These are phyloP conservation scores for Aureobasidium musti DNA, from an alignment of 2,329 filamentous ascomycete species.

Conservation along the genomic window DNA sequence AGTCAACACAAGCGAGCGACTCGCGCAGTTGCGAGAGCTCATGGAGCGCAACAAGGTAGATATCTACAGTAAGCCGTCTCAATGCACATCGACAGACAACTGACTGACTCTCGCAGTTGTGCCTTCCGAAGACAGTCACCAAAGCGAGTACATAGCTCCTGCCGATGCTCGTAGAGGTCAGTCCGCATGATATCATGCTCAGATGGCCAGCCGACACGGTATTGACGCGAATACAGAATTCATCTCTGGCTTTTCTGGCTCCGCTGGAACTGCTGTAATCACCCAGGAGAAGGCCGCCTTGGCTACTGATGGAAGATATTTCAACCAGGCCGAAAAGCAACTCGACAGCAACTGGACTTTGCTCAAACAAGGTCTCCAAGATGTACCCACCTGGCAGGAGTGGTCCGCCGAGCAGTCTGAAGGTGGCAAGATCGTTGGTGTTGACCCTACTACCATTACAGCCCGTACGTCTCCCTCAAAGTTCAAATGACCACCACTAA, in stretches of 20 bases:
- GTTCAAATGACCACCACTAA: conserved; percentile 45
- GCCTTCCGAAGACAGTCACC: conserved; percentile 95
- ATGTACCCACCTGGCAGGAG: conserved; percentile 96
- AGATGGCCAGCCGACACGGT: neutral
- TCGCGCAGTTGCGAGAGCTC: conserved; percentile 73
- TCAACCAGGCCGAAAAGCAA: conserved; percentile 92
- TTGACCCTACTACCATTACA: conserved; percentile 86
- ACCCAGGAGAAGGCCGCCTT: conserved; percentile 83
- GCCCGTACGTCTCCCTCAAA: conserved; percentile 50
- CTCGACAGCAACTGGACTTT: conserved; percentile 89
- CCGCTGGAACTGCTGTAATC: conserved; percentile 88
- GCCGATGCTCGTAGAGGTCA: conserved; percentile 82
- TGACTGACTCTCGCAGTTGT: conserved; percentile 65
- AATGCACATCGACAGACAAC: conserved; percentile 36
- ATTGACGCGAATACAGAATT: conserved; percentile 56
- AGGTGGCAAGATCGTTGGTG: conserved; percentile 82
- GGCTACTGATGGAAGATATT: conserved; percentile 95
- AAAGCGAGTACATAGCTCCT: conserved; percentile 97
- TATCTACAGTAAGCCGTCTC: conserved; percentile 72
- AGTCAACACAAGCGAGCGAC: conserved; percentile 75
- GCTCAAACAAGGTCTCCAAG: conserved; percentile 88
- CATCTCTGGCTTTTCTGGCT: conserved; percentile 93
- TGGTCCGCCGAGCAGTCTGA: conserved; percentile 87
- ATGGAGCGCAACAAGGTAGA: conserved; percentile 89
- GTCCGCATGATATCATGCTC: conserved; percentile 18